Conservation (phyloP, 2,329 filamentous ascomycete genomes). For the Tympanopsis confertula region DNA sequence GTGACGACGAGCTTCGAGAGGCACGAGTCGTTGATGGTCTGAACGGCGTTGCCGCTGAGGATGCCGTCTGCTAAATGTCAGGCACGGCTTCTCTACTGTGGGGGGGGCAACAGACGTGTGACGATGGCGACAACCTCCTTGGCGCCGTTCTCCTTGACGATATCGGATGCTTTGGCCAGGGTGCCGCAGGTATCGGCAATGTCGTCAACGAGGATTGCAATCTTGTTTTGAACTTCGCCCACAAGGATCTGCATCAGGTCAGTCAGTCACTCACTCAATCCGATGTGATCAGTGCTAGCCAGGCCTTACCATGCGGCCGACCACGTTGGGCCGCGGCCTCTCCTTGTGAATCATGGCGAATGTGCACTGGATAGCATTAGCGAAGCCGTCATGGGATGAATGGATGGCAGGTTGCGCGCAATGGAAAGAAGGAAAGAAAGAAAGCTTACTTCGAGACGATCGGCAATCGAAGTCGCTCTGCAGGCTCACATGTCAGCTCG, state of each 20-base stretch:
- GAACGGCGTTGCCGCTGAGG: constrained; percentile 28
- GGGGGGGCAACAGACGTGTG: constrained; percentile 28
- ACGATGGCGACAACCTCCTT: constrained; percentile 63
- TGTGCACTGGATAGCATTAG: neutral
- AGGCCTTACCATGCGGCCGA: constrained; percentile 8
- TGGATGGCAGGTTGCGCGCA: constrained; percentile 37
- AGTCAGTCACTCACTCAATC: neutral
- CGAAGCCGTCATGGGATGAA: neutral
- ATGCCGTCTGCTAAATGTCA: constrained; percentile 42
- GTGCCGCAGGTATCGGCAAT: constrained; percentile 72
- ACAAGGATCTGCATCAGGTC: constrained; percentile 44
- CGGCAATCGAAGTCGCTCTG: constrained; percentile 81
- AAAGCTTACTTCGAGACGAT: constrained; percentile 82
- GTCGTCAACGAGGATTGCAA: constrained; percentile 66
- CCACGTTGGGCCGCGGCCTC: constrained; percentile 46
- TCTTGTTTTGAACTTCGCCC: constrained; percentile 56
- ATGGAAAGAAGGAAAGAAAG: neutral
- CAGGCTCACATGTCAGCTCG: neutral
- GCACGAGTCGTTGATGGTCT: constrained; percentile 51
- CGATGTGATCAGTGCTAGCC: too few species aligned
- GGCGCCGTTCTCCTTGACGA: constrained; percentile 57
- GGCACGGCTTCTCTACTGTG: neutral
- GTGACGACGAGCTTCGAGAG: constrained; percentile 64
- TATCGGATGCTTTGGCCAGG: constrained; percentile 61
- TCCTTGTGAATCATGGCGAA: constrained; percentile 76